phyloP scores from a whole-genome alignment of 148 eudicot species.

The Hydrangea macrophylla region DNA sequence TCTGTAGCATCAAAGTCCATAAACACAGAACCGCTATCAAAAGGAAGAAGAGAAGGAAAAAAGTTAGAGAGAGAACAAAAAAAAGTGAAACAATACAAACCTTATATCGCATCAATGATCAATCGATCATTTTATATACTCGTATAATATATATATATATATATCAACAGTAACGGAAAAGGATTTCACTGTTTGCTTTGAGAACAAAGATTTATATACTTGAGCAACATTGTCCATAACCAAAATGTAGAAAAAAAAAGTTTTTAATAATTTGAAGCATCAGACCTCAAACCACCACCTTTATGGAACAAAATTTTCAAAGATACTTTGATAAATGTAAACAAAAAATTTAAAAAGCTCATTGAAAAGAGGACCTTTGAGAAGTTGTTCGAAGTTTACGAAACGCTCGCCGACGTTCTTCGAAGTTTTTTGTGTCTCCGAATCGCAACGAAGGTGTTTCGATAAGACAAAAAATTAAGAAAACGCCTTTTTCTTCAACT shows the following conservation, averaged over 20 bases:
- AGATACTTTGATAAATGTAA: background rate
- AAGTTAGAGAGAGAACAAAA: background rate
- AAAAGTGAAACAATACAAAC: too few relatives aligned
- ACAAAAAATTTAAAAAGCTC: background rate
- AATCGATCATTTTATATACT: background rate
- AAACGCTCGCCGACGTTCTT: background rate
- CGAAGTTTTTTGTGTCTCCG: too few relatives aligned
- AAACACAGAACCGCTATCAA: background rate
- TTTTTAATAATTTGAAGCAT: too few relatives aligned
- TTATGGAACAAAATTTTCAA: too few relatives aligned
- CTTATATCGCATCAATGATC: background rate
- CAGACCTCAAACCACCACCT: background rate
- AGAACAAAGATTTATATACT: background rate
- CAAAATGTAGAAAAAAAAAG: too few relatives aligned
- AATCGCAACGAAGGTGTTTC: background rate
- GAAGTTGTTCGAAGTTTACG: background rate
- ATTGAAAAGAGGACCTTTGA: background rate
- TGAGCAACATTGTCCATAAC: too few relatives aligned
- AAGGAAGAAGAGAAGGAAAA: background rate
- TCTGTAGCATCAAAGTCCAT: background rate
- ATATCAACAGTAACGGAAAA: background rate
- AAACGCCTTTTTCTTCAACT: background rate
- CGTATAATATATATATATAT: background rate
- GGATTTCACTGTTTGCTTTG: background rate
- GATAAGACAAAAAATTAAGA: background rate